Percentiles rank a stretch among this genome's conserved stretches.
phyloP scores from a whole-genome alignment of 495 filamentous ascomycete genomes.

The Penicillium ucsense region DNA sequence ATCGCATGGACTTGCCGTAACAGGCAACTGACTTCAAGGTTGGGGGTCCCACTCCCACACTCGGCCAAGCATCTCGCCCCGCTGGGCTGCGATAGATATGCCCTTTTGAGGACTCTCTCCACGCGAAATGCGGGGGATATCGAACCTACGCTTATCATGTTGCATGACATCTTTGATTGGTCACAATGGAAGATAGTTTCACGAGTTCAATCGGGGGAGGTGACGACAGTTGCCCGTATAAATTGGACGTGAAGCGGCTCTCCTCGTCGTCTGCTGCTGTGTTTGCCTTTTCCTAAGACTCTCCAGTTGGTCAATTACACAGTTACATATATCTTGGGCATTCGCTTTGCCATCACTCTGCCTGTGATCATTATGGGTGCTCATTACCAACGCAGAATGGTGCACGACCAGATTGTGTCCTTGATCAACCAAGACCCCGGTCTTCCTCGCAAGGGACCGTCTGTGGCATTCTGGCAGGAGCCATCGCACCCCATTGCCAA shows the following conservation, averaged over 20 bases:
- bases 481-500: background rate
- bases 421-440: conserved; percentile 1
- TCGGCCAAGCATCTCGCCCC: too few species aligned
- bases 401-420: background rate
- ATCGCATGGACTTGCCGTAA: background rate
- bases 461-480: conserved; percentile 4
- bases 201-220: too few species aligned
- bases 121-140: background rate
- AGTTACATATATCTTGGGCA: too few species aligned
- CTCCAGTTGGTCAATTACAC: too few species aligned
- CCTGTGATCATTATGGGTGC: background rate
- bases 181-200: too few species aligned
- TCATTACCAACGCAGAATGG: background rate
- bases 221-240: too few species aligned
- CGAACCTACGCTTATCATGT: background rate
- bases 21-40: background rate
- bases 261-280: too few species aligned
- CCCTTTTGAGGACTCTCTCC: background rate
- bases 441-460: background rate
- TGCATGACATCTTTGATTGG: background rate
- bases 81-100: background rate
- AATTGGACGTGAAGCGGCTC: too few species aligned
- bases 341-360: too few species aligned
- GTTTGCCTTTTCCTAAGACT: background rate
- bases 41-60: too few species aligned